Conservation (phyloP, 2,329 filamentous ascomycete genomes). For the Aspergillaceae sp. region DNA sequence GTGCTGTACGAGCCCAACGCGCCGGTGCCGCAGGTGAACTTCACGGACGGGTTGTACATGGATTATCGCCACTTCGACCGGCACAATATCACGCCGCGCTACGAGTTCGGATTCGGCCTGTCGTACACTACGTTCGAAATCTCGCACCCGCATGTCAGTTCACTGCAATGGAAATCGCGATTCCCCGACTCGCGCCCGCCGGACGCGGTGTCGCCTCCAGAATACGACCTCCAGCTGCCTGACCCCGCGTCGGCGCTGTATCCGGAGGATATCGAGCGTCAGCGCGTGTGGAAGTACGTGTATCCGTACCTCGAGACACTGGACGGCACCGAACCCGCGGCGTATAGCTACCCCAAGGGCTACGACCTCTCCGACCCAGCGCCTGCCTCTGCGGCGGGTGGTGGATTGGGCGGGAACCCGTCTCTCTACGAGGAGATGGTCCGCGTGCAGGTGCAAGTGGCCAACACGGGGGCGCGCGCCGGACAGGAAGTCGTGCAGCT, state of each 20-base stretch:
- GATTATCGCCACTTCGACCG: constrained; percentile 89
- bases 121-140: constrained; percentile 69
- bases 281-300: constrained; percentile 57
- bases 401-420: constrained; percentile 47
- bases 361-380: constrained; percentile 44
- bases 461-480: constrained; percentile 40
- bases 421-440: constrained; percentile 44
- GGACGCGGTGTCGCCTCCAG: constrained; percentile 41
- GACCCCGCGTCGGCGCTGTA: constrained; percentile 51
- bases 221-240: constrained; percentile 49
- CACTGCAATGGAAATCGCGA: constrained; percentile 41
- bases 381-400: constrained; percentile 55
- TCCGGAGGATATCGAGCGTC: constrained; percentile 47
- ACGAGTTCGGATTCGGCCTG: constrained; percentile 78
- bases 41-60: constrained; percentile 72
- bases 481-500: constrained; percentile 47
- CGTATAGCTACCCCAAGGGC: constrained; percentile 47
- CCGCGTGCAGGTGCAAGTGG: constrained; percentile 38
- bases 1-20: constrained; percentile 62
- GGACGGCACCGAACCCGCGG: constrained; percentile 39
- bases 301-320: constrained; percentile 59
- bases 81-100: constrained; percentile 62
- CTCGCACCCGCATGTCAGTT: constrained; percentile 43
- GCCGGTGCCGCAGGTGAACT: constrained; percentile 70
- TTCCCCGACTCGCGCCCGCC: constrained; percentile 37